These are phyloP conservation scores for Dioscorea cayenensis DNA, from an alignment of 116 monocot species.

Conservation along the genomic window DNA sequence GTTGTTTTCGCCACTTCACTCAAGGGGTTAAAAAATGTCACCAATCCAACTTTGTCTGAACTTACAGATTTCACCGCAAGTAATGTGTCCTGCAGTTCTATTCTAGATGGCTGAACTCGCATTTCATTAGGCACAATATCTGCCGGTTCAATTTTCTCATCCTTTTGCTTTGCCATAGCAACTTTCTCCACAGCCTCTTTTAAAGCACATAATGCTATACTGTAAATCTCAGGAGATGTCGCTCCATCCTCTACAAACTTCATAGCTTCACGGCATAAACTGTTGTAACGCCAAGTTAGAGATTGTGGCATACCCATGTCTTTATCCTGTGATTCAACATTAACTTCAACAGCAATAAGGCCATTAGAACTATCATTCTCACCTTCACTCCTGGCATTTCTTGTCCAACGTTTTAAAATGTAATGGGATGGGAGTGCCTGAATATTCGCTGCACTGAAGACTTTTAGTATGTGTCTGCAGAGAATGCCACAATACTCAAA, in stretches of 20 bases:
- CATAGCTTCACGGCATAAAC: slow-evolving; percentile 1
- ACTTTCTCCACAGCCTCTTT: slow-evolving; percentile 8
- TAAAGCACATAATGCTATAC: slow-evolving; percentile 8
- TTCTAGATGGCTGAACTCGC: neutral
- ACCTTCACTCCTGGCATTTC: slow-evolving; percentile 11
- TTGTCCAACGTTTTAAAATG: slow-evolving; percentile 18
- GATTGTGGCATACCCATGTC: neutral
- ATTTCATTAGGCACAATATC: neutral
- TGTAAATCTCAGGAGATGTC: neutral
- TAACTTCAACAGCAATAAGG: neutral
- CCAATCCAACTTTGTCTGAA: neutral
- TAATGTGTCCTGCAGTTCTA: neutral
- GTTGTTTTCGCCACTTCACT: neutral
- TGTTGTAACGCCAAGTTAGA: slow-evolving; percentile 4
- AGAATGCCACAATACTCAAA: slow-evolving; percentile 20
- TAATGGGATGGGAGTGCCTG: slow-evolving; percentile 14
- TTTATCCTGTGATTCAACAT: neutral
- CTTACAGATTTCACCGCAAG: too few relatives aligned
- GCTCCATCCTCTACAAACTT: slow-evolving; percentile 13
- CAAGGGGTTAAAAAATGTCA: neutral
- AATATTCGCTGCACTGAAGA: slow-evolving; percentile 6
- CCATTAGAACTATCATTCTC: neutral
- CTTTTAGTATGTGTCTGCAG: slow-evolving; percentile 18
- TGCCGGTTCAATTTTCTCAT: neutral
- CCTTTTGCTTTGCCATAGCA: neutral